phyloP scores from a whole-genome alignment of 2,329 filamentous ascomycete genomes.

The Phialophora chinensis region DNA sequence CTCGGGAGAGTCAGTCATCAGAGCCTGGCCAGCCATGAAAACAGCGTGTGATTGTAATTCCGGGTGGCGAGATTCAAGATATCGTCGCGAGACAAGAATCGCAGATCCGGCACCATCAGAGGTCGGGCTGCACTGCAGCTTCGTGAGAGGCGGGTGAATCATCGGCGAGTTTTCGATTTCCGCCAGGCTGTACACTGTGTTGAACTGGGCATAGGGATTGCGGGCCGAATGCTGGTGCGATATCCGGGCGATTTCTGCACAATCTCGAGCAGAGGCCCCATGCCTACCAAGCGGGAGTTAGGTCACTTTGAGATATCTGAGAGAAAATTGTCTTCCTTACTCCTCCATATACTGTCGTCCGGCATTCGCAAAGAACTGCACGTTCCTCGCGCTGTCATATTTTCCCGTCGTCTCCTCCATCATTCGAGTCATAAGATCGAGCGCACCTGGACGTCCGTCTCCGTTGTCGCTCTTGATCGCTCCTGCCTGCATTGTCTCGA shows the following conservation, averaged over 20 bases:
- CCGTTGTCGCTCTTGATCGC: too few species aligned
- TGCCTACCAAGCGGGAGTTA: conserved; percentile 65
- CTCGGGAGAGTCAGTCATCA: conserved; percentile 79
- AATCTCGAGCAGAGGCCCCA: conserved; percentile 82
- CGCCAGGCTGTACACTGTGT: conserved; percentile 84
- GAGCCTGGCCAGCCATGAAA: conserved; percentile 82
- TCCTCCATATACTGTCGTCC: not conserved
- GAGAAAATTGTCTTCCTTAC: too few species aligned
- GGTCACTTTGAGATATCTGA: too few species aligned
- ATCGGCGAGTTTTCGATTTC: conserved; percentile 76
- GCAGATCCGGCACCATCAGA: conserved; percentile 90
- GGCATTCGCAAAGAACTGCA: conserved; percentile 1
- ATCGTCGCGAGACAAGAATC: conserved; percentile 84
- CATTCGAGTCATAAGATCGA: too few species aligned
- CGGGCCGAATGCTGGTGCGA: conserved; percentile 89
- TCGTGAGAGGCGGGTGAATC: conserved; percentile 87
- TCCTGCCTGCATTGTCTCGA: too few species aligned
- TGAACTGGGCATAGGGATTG: conserved; percentile 97
- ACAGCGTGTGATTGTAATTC: conserved; percentile 83
- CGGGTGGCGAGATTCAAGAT: conserved; percentile 83
- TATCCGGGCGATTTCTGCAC: conserved; percentile 89
- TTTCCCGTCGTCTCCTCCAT: too few species aligned
- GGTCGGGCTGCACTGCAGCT: conserved; percentile 98
- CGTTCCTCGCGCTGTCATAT: too few species aligned
- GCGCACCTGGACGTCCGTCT: too few species aligned